phyloP scores from a whole-genome alignment of 352 stramenopile species.

The Globisporangium emineosum region DNA sequence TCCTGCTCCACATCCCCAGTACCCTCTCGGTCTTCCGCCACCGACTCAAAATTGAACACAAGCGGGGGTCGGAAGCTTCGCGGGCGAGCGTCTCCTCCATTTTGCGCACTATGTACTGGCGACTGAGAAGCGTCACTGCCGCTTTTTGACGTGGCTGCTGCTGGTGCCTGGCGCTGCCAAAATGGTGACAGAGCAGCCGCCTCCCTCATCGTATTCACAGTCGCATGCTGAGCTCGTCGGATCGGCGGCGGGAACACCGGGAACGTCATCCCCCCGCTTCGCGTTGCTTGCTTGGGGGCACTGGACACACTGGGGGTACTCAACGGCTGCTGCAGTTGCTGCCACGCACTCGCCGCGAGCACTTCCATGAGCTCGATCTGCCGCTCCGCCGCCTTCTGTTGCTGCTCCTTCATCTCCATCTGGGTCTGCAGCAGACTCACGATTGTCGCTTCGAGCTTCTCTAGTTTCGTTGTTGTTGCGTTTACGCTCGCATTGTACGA shows the following conservation, averaged over 20 bases:
- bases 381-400: constrained; percentile 26
- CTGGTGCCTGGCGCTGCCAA: not conserved
- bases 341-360: constrained; percentile 17
- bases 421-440: constrained; percentile 32
- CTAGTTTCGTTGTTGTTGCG: constrained; percentile 31
- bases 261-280: not conserved
- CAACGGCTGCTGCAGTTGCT: constrained; percentile 3
- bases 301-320: not conserved
- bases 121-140: not conserved
- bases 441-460: constrained; percentile 48
- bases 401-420: constrained; percentile 44
- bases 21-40: constrained; percentile 25
- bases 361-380: constrained; percentile 38
- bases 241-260: constrained; percentile 2
- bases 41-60: constrained; percentile 51
- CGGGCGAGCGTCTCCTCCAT: not conserved
- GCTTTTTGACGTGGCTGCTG: not conserved
- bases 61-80: constrained; percentile 15
- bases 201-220: not conserved
- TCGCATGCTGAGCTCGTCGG: not conserved
- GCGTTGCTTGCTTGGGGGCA: not conserved
- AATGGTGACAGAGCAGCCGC: not conserved
- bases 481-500: not conserved
- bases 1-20: constrained; percentile 11
- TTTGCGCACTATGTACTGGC: not conserved